phyloP scores from a whole-genome alignment of 352 stramenopile species.

The Pythium phragmiticola region DNA sequence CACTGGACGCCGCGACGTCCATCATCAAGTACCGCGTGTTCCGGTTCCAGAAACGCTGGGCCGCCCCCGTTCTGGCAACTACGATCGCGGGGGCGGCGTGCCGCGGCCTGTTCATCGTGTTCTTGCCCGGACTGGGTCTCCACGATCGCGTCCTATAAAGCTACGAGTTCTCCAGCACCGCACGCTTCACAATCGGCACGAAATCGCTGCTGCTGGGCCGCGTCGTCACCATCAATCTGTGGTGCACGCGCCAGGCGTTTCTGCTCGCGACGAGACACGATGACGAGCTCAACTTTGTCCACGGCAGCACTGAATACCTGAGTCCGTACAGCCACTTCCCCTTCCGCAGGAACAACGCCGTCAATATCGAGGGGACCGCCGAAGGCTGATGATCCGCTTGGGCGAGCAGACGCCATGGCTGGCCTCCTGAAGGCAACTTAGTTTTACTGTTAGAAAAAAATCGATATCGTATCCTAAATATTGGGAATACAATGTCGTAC shows the following conservation, averaged over 20 bases:
- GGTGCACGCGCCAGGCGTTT: slow-evolving; percentile 13
- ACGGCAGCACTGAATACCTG: slow-evolving; percentile 9
- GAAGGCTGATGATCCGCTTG: no score
- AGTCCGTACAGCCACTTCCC: slow-evolving; percentile 6
- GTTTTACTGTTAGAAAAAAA: no score
- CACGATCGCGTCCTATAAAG: slow-evolving; percentile 11
- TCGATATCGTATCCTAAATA: not conserved
- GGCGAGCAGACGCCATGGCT: not conserved
- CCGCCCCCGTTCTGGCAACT: not conserved
- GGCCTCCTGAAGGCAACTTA: no score
- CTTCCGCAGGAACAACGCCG: not conserved
- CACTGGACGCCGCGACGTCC: slow-evolving; percentile 10
- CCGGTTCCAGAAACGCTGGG: slow-evolving; percentile 12
- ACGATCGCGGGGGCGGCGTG: slow-evolving; percentile 1
- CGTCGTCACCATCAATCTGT: slow-evolving; percentile 5
- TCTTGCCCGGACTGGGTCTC: not conserved
- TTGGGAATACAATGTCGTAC: not conserved
- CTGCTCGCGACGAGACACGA: slow-evolving; percentile 6
- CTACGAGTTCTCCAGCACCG: not conserved
- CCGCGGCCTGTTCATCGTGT: not conserved
- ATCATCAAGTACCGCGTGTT: slow-evolving; percentile 7
- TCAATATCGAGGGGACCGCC: not conserved
- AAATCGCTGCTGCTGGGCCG: slow-evolving; percentile 6
- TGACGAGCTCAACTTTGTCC: slow-evolving; percentile 21
- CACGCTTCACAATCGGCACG: not conserved